Base-by-base conservation (phyloP, 192 early-diverging fungal species). In the Glomus cerebriforme region DNA sequence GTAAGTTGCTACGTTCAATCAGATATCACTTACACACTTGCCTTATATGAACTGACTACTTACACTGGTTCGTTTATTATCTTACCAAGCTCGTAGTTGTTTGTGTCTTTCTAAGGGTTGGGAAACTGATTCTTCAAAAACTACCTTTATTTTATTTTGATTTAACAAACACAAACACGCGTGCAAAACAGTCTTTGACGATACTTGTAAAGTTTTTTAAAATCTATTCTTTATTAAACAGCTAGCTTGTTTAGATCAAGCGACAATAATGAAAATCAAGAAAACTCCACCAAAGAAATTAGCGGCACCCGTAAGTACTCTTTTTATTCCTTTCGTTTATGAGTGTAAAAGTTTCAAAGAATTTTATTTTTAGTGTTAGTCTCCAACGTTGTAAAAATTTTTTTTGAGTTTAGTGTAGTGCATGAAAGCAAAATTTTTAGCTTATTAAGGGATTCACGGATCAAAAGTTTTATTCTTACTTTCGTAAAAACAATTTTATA, bases 101-200 rank as follows among this genome's bases (percentile, higher is more conserved):
- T 64, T 64, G 19, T 60, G 32, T 68, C 32, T 68, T 39, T 35
- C n/a, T 35, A 47, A 64, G 63, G 35, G 45, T 65, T 77, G 63
- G 75, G 75, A 77, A 77, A 77, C 75, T 77, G 65, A 66, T 77
- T 66, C 60, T 63, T 76, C 74, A 64, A n/a, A n/a, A n/a, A n/a
- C n/a, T 12, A 64, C 27, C 10, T 73, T 59, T 59, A 45, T 22
- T 7, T 32, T 35, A 59, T 37, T 60, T 59, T n/a, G 31, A 35
- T 35, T 31, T 37, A 31, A 31, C n/a, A n/a, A 58, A n/a, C 58
- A 58, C 49, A 35, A 74, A 74, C 17, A 74, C 71, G 47, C 71
- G 34, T 76, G 29, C 34, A 22, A 76, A 76, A 12, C 39, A 59
- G 60, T 26, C 22, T 35, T 63, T 63, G 29, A 73, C 45, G 54